Conservation (phyloP, 768 basidiomycete genomes). For the Lentinula aciculospora region DNA sequence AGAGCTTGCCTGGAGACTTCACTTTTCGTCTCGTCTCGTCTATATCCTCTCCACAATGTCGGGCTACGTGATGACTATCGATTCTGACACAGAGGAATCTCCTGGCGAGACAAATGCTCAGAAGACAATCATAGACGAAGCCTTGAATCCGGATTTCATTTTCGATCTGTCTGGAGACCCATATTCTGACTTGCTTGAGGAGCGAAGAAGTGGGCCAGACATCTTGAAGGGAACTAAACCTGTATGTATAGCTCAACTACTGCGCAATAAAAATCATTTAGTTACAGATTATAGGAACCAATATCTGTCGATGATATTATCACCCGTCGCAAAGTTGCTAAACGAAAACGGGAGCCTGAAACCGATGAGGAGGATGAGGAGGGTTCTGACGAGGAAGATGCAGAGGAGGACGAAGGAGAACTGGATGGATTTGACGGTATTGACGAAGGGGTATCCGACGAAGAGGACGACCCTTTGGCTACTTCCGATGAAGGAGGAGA, state of each 20-base stretch:
- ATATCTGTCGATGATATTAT: conserved; percentile 93
- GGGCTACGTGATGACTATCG: conserved; percentile 81
- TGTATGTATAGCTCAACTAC: conserved; percentile 31
- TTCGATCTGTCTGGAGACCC: conserved; percentile 78
- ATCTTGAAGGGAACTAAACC: conserved; percentile 57
- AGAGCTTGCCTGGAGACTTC: background rate
- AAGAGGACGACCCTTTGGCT: conserved; percentile 22
- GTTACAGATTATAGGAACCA: conserved; percentile 42
- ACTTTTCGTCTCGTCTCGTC: background rate
- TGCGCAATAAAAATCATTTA: conserved; percentile 4
- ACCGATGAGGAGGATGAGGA: conserved; percentile 33
- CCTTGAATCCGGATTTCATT: conserved; percentile 74
- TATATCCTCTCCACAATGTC: conserved; percentile 21
- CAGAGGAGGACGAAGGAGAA: conserved; percentile 21
- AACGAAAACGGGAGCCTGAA: conserved; percentile 57
- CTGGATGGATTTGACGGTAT: conserved; percentile 17
- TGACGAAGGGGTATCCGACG: conserved; percentile 26
- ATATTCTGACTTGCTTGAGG: conserved; percentile 49
- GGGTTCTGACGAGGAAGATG: conserved; percentile 24
- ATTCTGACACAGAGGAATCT: conserved; percentile 69
- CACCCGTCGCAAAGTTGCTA: conserved; percentile 57
- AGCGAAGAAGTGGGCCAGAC: conserved; percentile 39
- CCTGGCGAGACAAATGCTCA: conserved; percentile 13
- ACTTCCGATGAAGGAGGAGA: conserved; percentile 29
- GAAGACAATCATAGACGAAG: conserved; percentile 37